Conservation (phyloP, 768 basidiomycete genomes). For the Mycena galericulata region DNA sequence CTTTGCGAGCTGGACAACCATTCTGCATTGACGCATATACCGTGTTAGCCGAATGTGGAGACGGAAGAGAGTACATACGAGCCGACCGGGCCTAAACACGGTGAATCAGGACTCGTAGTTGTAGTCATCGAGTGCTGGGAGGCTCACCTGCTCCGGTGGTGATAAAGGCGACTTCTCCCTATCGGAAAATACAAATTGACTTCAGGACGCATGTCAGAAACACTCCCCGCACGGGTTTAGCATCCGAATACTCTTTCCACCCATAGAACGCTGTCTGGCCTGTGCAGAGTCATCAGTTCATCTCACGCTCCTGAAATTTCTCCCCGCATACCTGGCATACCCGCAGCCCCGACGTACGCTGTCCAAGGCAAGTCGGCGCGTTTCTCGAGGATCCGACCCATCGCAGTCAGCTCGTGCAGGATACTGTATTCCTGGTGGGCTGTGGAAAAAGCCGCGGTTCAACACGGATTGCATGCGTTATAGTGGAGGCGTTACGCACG, state of each 20-base stretch:
- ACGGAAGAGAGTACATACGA: slow-evolving; percentile 53
- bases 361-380: slow-evolving; percentile 2
- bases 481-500: background rate
- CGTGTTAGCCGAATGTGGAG: background rate
- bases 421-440: slow-evolving; percentile 13
- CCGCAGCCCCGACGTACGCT: slow-evolving; percentile 60
- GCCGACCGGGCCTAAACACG: slow-evolving; percentile 63
- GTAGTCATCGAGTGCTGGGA: background rate
- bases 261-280: slow-evolving; percentile 43
- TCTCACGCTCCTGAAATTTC: background rate
- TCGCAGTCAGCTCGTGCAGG: background rate
- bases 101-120: background rate
- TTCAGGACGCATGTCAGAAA: background rate
- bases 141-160: slow-evolving; percentile 11
- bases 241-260: slow-evolving; percentile 38
- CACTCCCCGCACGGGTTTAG: slow-evolving; percentile 29
- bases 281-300: background rate
- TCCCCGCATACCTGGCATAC: slow-evolving; percentile 58
- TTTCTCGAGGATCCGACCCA: background rate
- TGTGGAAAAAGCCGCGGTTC: background rate
- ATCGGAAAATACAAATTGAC: background rate
- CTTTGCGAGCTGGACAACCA: slow-evolving; percentile 66
- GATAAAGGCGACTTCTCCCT: slow-evolving; percentile 19
- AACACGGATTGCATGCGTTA: background rate
- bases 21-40: slow-evolving; percentile 34